Percentiles rank a stretch among this genome's conserved stretches.
phyloP scores from a whole-genome alignment of 345 rosid species.

The Firmiana major region DNA sequence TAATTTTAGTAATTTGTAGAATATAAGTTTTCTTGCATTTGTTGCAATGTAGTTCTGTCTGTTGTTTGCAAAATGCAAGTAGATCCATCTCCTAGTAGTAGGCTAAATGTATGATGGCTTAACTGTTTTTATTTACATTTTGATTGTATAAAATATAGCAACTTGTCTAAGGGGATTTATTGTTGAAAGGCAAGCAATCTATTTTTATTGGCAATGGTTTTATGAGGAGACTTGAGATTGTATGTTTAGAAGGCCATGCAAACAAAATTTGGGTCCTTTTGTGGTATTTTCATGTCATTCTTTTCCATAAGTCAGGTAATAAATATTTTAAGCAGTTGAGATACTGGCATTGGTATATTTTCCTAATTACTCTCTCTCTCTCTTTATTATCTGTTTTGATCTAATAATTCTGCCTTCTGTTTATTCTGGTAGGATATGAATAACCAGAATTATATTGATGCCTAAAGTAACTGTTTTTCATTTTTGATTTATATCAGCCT shows the following conservation, averaged over 20 bases:
- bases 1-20: not conserved
- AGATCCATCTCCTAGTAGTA: no score
- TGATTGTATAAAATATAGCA: not conserved
- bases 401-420: not conserved
- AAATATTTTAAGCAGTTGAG: not conserved
- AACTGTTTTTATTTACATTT: not conserved
- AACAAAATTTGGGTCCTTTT: not conserved
- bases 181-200: not conserved
- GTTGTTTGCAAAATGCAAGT: not conserved
- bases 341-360: not conserved
- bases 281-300: not conserved
- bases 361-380: not conserved
- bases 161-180: not conserved
- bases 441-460: not conserved
- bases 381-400: not conserved
- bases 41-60: not conserved
- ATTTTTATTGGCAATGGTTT: not conserved
- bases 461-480: not conserved
- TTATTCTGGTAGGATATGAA: slow-evolving; percentile 3
- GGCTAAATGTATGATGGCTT: not conserved
- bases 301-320: not conserved
- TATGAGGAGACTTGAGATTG: not conserved
- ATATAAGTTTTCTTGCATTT: not conserved
- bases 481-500: slow-evolving; percentile 54
- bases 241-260: not conserved